These are phyloP conservation scores for Murraya koenigii DNA, from an alignment of 345 rosid species.

Conservation along the genomic window DNA sequence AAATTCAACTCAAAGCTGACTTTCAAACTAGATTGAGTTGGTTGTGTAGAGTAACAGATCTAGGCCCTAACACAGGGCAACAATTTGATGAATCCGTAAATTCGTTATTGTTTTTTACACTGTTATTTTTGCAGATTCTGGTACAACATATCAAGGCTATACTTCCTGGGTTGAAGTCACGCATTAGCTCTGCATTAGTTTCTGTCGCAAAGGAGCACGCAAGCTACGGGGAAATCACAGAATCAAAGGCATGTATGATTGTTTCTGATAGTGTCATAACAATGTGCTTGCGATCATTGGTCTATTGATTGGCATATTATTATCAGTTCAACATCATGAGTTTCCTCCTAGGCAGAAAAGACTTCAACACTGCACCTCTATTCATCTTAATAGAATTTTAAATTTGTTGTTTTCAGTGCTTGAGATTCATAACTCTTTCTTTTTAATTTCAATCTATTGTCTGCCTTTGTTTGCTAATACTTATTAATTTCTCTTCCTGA, in stretches of 20 bases:
- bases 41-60: not conserved
- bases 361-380: not conserved
- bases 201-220: slow-evolving; percentile 89
- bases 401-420: not conserved
- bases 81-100: not conserved
- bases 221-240: slow-evolving; percentile 87
- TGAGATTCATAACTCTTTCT: not conserved
- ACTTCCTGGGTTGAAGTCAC: slow-evolving; percentile 83
- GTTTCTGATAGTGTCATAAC: not conserved
- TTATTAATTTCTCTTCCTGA: not conserved
- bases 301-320: not conserved
- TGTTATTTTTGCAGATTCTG: slow-evolving; percentile 55
- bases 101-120: not conserved
- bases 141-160: slow-evolving; percentile 81
- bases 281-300: not conserved
- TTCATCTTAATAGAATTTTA: not conserved
- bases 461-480: not conserved
- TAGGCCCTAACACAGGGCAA: not conserved
- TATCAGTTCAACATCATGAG: not conserved
- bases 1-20: not conserved
- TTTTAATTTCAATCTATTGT: not conserved
- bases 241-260: slow-evolving; percentile 62
- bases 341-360: not conserved
- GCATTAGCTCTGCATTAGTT: slow-evolving; percentile 62
- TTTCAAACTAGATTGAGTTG: not conserved